These are phyloP conservation scores for Calvatia gigantea DNA, from an alignment of 768 basidiomycete species.

Conservation along the genomic window DNA sequence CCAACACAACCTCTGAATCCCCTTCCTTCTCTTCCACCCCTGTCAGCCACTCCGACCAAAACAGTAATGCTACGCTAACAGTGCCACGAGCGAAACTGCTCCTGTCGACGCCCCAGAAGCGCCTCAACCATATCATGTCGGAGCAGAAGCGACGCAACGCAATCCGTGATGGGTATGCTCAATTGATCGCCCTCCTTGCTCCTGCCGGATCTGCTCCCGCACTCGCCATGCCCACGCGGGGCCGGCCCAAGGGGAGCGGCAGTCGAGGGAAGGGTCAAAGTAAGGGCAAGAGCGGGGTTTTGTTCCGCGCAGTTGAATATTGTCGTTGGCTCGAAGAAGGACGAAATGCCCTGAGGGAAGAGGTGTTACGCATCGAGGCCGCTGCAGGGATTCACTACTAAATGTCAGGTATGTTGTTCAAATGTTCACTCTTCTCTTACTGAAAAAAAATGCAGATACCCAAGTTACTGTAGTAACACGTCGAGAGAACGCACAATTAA, in stretches of 20 bases:
- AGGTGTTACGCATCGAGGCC: slow-evolving; percentile 65
- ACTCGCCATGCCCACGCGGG: slow-evolving; percentile 72
- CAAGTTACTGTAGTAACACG: no score
- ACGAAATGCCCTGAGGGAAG: slow-evolving; percentile 61
- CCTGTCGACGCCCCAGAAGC: slow-evolving; percentile 81
- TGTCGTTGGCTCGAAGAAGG: slow-evolving; percentile 86
- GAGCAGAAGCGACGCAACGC: slow-evolving; percentile 93
- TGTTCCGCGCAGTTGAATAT: slow-evolving; percentile 86
- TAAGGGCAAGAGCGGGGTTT: slow-evolving; percentile 87
- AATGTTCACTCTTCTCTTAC: no score
- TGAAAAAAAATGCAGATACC: no score
- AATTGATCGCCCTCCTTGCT: slow-evolving; percentile 76
- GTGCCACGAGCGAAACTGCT: slow-evolving; percentile 53
- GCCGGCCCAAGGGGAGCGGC: slow-evolving; percentile 78
- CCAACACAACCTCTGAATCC: slow-evolving; percentile 27
- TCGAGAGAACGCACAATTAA: no score
- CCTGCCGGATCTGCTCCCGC: slow-evolving; percentile 68
- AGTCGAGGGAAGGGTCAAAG: slow-evolving; percentile 61
- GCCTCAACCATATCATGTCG: slow-evolving; percentile 91
- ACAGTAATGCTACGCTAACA: slow-evolving; percentile 11
- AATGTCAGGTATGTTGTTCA: no score
- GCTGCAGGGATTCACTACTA: slow-evolving; percentile 51
- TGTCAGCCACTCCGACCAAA: slow-evolving; percentile 15
- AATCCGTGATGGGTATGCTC: slow-evolving; percentile 86
- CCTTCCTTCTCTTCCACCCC: slow-evolving; percentile 22